A percentile compares a stretch with the other conserved stretches of the same genome.
Conservation (phyloP, 1,284 basidiomycete genomes). For the Trichosporon inkin region DNA sequence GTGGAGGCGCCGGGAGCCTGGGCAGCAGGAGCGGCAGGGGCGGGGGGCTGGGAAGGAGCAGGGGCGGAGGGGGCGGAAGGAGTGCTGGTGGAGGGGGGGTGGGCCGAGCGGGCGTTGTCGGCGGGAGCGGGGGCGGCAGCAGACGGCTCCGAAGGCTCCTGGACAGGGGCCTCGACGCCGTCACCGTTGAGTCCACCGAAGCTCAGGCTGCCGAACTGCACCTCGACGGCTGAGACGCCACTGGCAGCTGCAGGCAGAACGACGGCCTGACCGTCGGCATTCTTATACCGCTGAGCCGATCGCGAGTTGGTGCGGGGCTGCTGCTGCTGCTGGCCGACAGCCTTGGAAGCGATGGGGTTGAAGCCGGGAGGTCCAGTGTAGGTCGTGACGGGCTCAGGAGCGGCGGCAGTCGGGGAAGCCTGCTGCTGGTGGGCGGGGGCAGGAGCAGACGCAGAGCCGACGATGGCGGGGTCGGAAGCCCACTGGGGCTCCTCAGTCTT, state of each 20-base stretch:
- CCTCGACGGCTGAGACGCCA: slow-evolving; percentile 45
- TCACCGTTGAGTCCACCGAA: slow-evolving; percentile 49
- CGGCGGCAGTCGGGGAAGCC: slow-evolving; percentile 19
- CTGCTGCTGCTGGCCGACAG: slow-evolving; percentile 24
- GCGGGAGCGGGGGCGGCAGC: slow-evolving; percentile 17
- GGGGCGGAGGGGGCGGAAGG: slow-evolving; percentile 23
- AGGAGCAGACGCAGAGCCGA: slow-evolving; percentile 30
- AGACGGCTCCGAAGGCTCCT: slow-evolving; percentile 23
- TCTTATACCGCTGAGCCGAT: slow-evolving; percentile 47
- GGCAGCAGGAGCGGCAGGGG: slow-evolving; percentile 13
- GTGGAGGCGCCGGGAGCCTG: slow-evolving; percentile 15
- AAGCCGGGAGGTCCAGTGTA: slow-evolving; percentile 51
- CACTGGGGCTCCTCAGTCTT: slow-evolving; percentile 25
- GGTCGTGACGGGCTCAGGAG: slow-evolving; percentile 41
- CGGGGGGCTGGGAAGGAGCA: slow-evolving; percentile 20
- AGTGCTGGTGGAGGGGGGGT: slow-evolving; percentile 19
- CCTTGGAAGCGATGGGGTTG: slow-evolving; percentile 41
- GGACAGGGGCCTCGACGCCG: slow-evolving; percentile 42
- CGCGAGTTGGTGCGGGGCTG: slow-evolving; percentile 46
- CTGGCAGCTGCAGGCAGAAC: slow-evolving; percentile 41
- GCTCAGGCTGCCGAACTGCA: slow-evolving; percentile 52
- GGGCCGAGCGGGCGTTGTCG: slow-evolving; percentile 19
- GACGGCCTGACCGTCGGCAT: slow-evolving; percentile 49
- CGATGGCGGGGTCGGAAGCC: slow-evolving; percentile 45
- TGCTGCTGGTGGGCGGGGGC: slow-evolving; percentile 28